phyloP scores from a whole-genome alignment of 257 asterid species.

The Nicotiana knightiana region DNA sequence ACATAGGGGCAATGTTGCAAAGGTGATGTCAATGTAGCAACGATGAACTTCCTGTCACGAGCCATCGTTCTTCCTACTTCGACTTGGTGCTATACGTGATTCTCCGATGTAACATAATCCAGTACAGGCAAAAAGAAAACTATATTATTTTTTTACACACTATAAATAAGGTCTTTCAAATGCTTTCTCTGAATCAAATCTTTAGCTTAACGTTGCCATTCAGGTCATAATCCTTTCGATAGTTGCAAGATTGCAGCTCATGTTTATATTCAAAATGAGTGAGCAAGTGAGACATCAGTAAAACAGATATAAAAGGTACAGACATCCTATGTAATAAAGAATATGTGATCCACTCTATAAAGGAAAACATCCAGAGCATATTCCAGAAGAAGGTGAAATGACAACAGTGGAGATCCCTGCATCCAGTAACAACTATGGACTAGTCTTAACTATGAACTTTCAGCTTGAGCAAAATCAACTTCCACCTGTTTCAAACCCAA shows the following conservation, averaged over 20 bases:
- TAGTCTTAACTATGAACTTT: not conserved
- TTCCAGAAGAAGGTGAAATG: not conserved
- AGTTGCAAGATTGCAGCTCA: too few relatives aligned
- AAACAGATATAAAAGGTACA: not conserved
- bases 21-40: not conserved
- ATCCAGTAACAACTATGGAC: not conserved
- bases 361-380: not conserved
- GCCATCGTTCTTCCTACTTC: slow-evolving; percentile 26
- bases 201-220: not conserved
- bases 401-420: not conserved
- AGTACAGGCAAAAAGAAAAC: slow-evolving; percentile 18
- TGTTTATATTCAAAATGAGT: not conserved
- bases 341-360: not conserved
- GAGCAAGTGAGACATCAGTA: not conserved
- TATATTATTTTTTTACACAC: not conserved
- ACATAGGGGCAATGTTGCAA: not conserved
- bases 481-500: not conserved
- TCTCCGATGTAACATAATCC: slow-evolving; percentile 29
- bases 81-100: slow-evolving; percentile 28
- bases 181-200: not conserved
- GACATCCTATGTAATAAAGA: not conserved
- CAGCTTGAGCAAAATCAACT: not conserved
- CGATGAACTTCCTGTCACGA: slow-evolving; percentile 18
- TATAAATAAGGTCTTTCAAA: not conserved
- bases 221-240: too few relatives aligned